Evolutionary conservation across 805 yeast species (phyloP).

Genomic region (Blastobotrys terrestris): DNA sequence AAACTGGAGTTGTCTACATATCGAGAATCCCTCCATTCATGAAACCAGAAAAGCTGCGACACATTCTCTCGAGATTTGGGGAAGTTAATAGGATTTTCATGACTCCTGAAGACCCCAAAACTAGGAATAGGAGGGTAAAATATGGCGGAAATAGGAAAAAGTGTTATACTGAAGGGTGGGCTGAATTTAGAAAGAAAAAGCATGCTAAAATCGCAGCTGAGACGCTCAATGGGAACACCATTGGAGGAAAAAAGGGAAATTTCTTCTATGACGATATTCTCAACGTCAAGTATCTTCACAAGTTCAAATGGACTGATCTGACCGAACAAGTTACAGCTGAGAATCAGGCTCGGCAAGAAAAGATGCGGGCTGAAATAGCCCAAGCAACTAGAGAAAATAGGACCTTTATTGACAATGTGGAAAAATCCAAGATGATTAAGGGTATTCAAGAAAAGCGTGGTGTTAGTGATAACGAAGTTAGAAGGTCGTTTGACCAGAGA

Average conservation of each 20-base stretch:
- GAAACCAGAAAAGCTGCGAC: slow-evolving; percentile 89
- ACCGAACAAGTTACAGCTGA: slow-evolving; percentile 91
- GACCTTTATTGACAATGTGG: slow-evolving; percentile 76
- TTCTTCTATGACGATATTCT: slow-evolving; percentile 92
- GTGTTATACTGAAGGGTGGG: slow-evolving; percentile 94
- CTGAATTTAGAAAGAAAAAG: slow-evolving; percentile 74
- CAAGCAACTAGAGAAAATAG: slow-evolving; percentile 86
- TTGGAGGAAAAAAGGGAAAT: slow-evolving; percentile 89
- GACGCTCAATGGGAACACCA: slow-evolving; percentile 78
- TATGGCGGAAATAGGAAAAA: slow-evolving; percentile 89
- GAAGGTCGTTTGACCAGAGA: slow-evolving; percentile 67
- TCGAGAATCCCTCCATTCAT: slow-evolving; percentile 93
- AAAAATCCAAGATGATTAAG: slow-evolving; percentile 72
- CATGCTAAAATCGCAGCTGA: slow-evolving; percentile 85
- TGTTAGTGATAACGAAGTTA: slow-evolving; percentile 33
- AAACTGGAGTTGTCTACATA: slow-evolving; percentile 88
- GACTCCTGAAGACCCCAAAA: slow-evolving; percentile 73
- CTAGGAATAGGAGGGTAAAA: slow-evolving; percentile 61
- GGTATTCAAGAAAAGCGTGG: slow-evolving; percentile 52
- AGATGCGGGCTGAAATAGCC: slow-evolving; percentile 78
- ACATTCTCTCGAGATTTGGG: slow-evolving; percentile 76
- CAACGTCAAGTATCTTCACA: slow-evolving; percentile 81
- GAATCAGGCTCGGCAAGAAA: slow-evolving; percentile 81
- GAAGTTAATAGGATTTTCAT: slow-evolving; percentile 79
- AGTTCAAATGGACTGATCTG: slow-evolving; percentile 92